Base-by-base conservation (phyloP, 768 basidiomycete species). In the Mycena floridula region DNA sequence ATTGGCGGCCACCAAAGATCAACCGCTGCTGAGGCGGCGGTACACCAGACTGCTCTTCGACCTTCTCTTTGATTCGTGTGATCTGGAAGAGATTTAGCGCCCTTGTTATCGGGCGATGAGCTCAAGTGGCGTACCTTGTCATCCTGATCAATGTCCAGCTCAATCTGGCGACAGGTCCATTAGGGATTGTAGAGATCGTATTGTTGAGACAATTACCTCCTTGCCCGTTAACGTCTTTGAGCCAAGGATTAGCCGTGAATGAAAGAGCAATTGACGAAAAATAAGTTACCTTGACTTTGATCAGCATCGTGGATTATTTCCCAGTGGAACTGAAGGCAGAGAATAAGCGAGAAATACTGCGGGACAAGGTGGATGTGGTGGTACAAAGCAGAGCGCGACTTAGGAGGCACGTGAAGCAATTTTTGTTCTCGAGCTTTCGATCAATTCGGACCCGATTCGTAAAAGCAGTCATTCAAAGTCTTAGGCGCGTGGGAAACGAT, bases 1-100 rank as follows among this genome's bases (percentile, higher is more conserved):
- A 84, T 61, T 96, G 94, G 58, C 93, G 81, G 25, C 95, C 95
- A 57, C 79, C 66, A 62, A 85, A 96, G 61, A 98, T 98, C 57
- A 98, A 66, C 46, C 95, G 81, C 64, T 98, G 95, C 64, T 98
- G 95, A 35, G 74, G 89, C 49, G 95, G 95, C 20, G 95, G 95
- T 32, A 98, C 95, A 52, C 95, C 95, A 5, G 92, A 93, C 68
- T 97, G 94, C 70, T 97, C 94, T 64, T 98, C 95, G 7, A 97
- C 91, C 63, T 89, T 89, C 76, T 95, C 93, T 72, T 98, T 98
- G 67, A 98, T 92, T 54, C 89, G 81, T 37, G 81, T 73, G 57
- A 96, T 89, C 95, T 98, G 59, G 23, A 30, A 21, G 27, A 40
- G 32, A 47, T 15, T 15, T 26, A 16, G 24, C 13, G 23, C 27